Base-by-base conservation (phyloP, 176 grass and related monocot species). In the Lolium perenne region DNA sequence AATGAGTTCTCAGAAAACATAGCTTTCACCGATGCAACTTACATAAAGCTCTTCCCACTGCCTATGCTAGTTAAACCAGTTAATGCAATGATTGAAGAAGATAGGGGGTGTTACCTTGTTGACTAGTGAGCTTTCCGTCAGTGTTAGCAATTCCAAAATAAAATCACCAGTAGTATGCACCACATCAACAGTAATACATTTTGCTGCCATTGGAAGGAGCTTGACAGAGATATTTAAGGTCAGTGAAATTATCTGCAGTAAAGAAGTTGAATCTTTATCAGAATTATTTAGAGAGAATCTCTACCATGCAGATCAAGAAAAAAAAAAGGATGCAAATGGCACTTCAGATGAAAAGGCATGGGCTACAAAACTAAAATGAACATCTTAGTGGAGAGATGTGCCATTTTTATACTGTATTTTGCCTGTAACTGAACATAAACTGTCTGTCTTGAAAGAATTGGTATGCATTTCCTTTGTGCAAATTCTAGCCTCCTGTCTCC, bases 181-280 rank as follows among this genome's bases (percentile, higher is more conserved):
- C 68, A 76, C 45, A 78, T 86, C 80, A 38, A 23, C 22, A 72
- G 77, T 56, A 67, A 77, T 84, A 58, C 82, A 90, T 78, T 88
- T 94, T 57, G 64, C 62, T 14, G 85, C 83, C 16, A 61, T 51
- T 58, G 90, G 90, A 82, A 95, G 86, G 23, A 90, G 73, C 73
- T 90, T 89, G 69, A 89, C 86, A 47, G 92, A 87, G 55, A 93
- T 87, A 89, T 75, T 79, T 80, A 95, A 88, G 66, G 64, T 58
- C 88, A 92, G 61, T 58, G 83, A 94, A 92, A 94, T 80, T 86
- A 96, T 91, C 94, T 98, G 83, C 65, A 90, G 21, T 69, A 50
- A 82, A 89, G 40, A 80, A 86, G 73, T 80, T 86, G 45, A 82
- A 78, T 38, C 74, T 69, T 22, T 65, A 73, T 88, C 26, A 86